Evolutionary conservation across 345 rosid genomes (phyloP), one percentile per base, ranked within the genome.

Genomic region (Pistacia integerrima): DNA sequence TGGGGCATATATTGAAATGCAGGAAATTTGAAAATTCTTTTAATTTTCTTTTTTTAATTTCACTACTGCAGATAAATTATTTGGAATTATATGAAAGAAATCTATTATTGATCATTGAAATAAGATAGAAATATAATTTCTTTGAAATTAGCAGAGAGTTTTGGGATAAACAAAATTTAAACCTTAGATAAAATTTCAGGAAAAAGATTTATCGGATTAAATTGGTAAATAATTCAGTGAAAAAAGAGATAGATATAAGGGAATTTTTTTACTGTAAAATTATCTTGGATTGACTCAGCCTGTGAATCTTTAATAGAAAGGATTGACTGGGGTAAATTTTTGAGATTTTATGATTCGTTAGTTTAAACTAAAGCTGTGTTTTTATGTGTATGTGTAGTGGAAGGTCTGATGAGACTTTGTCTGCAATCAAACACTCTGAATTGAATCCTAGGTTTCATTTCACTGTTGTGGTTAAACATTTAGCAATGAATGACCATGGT

Each of bases 401-500:
- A 84, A 81, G 84, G 84, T 84, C 86, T 70, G 86, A 84, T 83
- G 88, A 75, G 81, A 87, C 58, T 74, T 56, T 33, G 70, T 76
- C 78, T 77, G 82, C 80, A 56, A 80, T 79, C 78, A 63, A 70
- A 70, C 73, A 38, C 61, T 61, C 22, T 58, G 72, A 81, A 79
- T 56, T 64, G 59, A 73, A 67, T 76, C 76, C 75, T 51, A 72
- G 79, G 81, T 69, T 63, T 68, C 62, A 49, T 64, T 78, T 76
- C 77, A 56, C 76, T 61, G 5, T 44, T 78, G 66, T 69, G 75
- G 78, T 61, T 7, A 79, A 84, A 72, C 74, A 52, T 72, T 72
- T 54, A 14, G 79, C 73, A 20, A 92, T 90, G 98, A 97, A 93
- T 36, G 97, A 83, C 33, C 80, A 81, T 67, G 87, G 91, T 74